These are phyloP conservation scores for Globisporangium splendens DNA, from an alignment of 352 stramenopile species.

Conservation along the genomic window DNA sequence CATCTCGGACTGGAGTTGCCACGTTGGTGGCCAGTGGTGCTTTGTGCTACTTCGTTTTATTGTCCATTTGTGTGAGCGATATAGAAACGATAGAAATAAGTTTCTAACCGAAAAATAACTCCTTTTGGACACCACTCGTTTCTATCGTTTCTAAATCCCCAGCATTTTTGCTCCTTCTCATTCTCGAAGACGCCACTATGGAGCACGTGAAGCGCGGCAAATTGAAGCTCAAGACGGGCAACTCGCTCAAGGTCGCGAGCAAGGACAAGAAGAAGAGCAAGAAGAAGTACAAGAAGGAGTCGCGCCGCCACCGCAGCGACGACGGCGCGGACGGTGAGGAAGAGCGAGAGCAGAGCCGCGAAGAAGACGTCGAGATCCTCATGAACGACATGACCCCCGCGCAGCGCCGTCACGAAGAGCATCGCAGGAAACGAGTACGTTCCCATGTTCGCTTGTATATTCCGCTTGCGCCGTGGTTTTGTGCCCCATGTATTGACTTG, in stretches of 20 bases:
- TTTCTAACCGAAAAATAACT: conserved; percentile 2
- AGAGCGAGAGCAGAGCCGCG: conserved; percentile 13
- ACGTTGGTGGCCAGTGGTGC: conserved; percentile 3
- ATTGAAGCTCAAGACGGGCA: conserved; percentile 72
- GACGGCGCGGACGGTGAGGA: neutral
- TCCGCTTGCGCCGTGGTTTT: neutral
- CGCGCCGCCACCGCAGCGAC: neutral
- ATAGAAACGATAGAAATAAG: conserved; percentile 16
- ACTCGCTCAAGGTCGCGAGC: conserved; percentile 58
- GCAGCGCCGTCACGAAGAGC: conserved; percentile 73
- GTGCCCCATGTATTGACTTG: neutral
- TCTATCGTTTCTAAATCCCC: conserved; percentile 6
- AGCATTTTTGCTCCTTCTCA: neutral
- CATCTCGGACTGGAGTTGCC: neutral
- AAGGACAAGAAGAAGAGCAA: conserved; percentile 61
- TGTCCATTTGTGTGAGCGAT: neutral
- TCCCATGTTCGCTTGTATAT: neutral
- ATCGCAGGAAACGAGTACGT: conserved; percentile 77
- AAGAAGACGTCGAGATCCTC: conserved; percentile 24
- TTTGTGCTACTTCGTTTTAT: conserved; percentile 6
- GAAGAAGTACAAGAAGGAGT: conserved; percentile 35
- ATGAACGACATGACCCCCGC: conserved; percentile 64
- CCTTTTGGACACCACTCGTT: neutral
- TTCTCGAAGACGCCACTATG: conserved; percentile 24
- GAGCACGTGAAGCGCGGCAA: conserved; percentile 83